A percentile compares a stretch with the other conserved stretches of the same genome.
Evolutionary conservation across 164 flowering plant genomes (phyloP).

Genomic region (Berberis vulgaris): DNA sequence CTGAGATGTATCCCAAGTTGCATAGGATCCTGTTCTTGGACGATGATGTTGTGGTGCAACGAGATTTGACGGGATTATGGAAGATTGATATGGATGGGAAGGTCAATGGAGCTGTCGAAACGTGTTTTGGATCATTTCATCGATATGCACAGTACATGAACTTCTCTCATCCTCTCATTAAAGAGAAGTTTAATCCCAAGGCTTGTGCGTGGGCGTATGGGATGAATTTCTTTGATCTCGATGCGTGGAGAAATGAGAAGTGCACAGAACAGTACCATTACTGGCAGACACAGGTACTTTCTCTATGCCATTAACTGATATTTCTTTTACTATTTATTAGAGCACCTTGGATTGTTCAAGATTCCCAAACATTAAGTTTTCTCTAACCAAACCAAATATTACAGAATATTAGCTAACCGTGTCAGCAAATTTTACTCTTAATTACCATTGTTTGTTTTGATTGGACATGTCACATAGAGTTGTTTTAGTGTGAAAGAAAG

Average conservation of each 20-base stretch:
- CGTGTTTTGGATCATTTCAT: slow-evolving; percentile 88
- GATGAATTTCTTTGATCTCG: slow-evolving; percentile 83
- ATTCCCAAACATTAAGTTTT: no score
- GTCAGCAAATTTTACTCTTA: no score
- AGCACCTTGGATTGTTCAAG: no score
- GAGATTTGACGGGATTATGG: slow-evolving; percentile 82
- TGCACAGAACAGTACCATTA: slow-evolving; percentile 74
- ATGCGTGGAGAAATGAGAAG: slow-evolving; percentile 85
- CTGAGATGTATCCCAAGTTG: slow-evolving; percentile 81
- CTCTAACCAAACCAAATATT: no score
- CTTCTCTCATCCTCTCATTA: slow-evolving; percentile 70
- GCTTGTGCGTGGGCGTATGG: slow-evolving; percentile 98
- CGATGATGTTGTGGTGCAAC: slow-evolving; percentile 93
- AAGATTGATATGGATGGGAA: slow-evolving; percentile 79
- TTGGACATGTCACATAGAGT: no score
- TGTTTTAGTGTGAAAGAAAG: no score
- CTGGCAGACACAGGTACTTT: slow-evolving; percentile 79
- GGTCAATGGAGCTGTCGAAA: slow-evolving; percentile 92
- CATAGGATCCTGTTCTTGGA: slow-evolving; percentile 69
- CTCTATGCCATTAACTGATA: neutral
- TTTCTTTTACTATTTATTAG: neutral
- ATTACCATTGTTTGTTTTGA: no score
- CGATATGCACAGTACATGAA: slow-evolving; percentile 72
- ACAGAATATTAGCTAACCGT: no score
- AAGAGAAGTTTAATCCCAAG: slow-evolving; percentile 67